Evolutionary conservation across 1,284 basidiomycete genomes (phyloP).

Genomic region (Leccinum olivaceoglutinosum): DNA sequence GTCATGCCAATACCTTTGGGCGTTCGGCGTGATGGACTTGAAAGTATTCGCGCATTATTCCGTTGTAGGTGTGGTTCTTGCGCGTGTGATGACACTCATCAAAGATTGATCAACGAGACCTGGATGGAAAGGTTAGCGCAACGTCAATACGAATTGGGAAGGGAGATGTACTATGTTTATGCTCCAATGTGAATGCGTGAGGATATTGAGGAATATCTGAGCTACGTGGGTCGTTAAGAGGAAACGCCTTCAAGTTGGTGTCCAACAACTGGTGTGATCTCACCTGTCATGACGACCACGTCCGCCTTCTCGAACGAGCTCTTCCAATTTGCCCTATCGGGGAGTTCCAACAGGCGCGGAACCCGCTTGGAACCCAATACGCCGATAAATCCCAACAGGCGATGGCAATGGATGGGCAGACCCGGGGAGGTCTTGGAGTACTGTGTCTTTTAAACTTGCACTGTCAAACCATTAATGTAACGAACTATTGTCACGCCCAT

Average conservation of each 20-base stretch:
- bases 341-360: conserved; percentile 60
- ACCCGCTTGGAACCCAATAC: conserved; percentile 71
- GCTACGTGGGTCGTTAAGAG: conserved; percentile 38
- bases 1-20: conserved; percentile 86
- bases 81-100: conserved; percentile 80
- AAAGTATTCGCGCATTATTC: conserved; percentile 75
- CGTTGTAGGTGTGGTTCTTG: conserved; percentile 78
- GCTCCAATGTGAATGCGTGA: conserved; percentile 75
- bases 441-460: conserved; percentile 19
- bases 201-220: conserved; percentile 73
- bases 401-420: conserved; percentile 82
- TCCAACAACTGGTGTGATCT: conserved; percentile 6
- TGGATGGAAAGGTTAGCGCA: conserved; percentile 21
- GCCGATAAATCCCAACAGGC: conserved; percentile 55
- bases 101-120: conserved; percentile 72
- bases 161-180: conserved; percentile 46
- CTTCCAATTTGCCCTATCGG: conserved; percentile 62
- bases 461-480: neutral
- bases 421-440: conserved; percentile 60
- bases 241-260: neutral
- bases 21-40: conserved; percentile 41
- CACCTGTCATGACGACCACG: conserved; percentile 80
- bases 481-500: neutral
- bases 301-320: conserved; percentile 57
- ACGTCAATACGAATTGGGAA: neutral